A percentile compares a stretch with the other conserved stretches of the same genome.
Evolutionary conservation across 2,329 filamentous ascomycete genomes (phyloP).

Genomic region (Lachnellula arida): DNA sequence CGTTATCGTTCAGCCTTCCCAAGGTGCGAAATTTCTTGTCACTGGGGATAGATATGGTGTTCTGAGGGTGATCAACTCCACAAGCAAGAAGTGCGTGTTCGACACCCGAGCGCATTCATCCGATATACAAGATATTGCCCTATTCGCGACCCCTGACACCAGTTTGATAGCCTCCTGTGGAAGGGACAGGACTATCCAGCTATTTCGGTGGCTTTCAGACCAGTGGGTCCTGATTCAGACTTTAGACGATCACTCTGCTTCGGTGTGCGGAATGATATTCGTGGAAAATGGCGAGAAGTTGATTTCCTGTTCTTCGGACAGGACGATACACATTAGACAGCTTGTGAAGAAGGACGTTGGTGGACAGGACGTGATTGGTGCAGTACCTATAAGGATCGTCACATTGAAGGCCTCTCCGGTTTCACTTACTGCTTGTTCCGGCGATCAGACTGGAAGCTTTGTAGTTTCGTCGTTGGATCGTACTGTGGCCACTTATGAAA

Average conservation of each 20-base stretch:
- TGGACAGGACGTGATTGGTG: constrained; percentile 60
- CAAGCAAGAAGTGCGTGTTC: constrained; percentile 56
- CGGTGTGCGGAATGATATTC: constrained; percentile 74
- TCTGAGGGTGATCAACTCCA: constrained; percentile 61
- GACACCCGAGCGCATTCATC: constrained; percentile 81
- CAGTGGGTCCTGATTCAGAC: constrained; percentile 81
- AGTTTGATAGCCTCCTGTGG: constrained; percentile 77
- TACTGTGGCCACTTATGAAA: constrained; percentile 55
- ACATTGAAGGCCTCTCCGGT: constrained; percentile 81
- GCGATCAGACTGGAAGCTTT: constrained; percentile 46
- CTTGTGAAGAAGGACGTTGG: constrained; percentile 65
- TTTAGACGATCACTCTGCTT: constrained; percentile 83
- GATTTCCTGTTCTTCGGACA: constrained; percentile 83
- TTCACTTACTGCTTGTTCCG: constrained; percentile 69
- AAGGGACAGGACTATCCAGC: constrained; percentile 84
- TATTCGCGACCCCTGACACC: constrained; percentile 57
- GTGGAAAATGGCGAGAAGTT: constrained; percentile 62
- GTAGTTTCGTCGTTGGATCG: constrained; percentile 58
- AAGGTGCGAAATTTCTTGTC: constrained; percentile 62
- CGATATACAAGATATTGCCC: constrained; percentile 76
- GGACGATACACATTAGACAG: constrained; percentile 80
- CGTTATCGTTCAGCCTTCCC: constrained; percentile 54
- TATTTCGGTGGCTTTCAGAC: constrained; percentile 62
- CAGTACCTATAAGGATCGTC: constrained; percentile 70
- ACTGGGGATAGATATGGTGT: constrained; percentile 85